Base-by-base conservation (phyloP, 176 grass and related monocot species). In the Musa itinerans region DNA sequence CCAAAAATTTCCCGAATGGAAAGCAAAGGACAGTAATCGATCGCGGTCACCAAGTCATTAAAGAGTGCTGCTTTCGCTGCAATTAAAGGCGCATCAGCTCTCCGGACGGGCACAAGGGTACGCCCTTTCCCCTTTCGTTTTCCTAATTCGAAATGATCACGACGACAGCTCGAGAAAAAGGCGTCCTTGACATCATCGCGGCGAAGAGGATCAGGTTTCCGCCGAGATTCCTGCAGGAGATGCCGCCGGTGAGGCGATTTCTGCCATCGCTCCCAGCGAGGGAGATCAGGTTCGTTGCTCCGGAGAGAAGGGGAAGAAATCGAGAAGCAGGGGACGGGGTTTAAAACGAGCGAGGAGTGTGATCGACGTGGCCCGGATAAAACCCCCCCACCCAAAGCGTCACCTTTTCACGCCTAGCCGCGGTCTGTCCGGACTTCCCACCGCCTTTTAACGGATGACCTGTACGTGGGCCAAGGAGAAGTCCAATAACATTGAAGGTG, bases 81-180 rank as follows among this genome's bases (percentile, higher is more conserved):
- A 69, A 69, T 69, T 50, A 69, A 69, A 10, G 34, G 15, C n/a
- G 27, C 24, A 13, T 8, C 34, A 49, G 1, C 68, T 21, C 17
- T 25, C 50, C 59, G 10, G 24, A 26, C 14, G 10, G 21, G 34
- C 49, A 53, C 61, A 53, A 53, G 53, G 59, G 49, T 23, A 3
- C 48, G 48, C n/a, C 74, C 16, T 61, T 65, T 69, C 11, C 74
- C 34, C 74, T 43, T 50, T 20, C 68, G 11, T 15, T 70, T 70
- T 52, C 4, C 49, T 15, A 64, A 50, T 64, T 51, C 61, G 49
- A 49, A 54, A 19, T 51, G 72, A 74, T 74, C 72, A 15, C 71
- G 15, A 27, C 11, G n/a, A 34, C 11, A 54, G 15, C 13, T 16
- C 13, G 21, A 74, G 8, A 65, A 65, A 77, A 2, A 4, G 9